Base-by-base conservation (phyloP, 2,329 filamentous ascomycete species). In the Monilinia aucupariae region DNA sequence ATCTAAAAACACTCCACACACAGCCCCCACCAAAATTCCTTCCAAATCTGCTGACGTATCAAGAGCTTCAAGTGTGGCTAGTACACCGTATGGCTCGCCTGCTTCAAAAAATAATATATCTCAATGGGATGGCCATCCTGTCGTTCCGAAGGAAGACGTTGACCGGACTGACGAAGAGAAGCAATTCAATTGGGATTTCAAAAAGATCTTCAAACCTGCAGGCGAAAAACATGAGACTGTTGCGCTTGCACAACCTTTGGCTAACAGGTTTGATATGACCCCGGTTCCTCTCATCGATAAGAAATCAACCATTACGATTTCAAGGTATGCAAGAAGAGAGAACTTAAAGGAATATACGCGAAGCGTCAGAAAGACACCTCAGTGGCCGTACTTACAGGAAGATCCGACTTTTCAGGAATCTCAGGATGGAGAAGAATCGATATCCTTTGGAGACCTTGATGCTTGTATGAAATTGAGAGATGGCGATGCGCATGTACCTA, bases 221-320 rank as follows among this genome's bases (percentile, higher is more conserved):
- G 66, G 71, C 41, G 65, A 72, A 5, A 63, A 65, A 13, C 75
- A 76, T 62, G 73, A 74, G 8, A 76, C 77, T n/a, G 79, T 81
- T 45, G 76, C 78, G n/a, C 76, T 81, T 61, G 78, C 77, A 15
- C 79, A 76, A 64, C 79, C 79, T 25, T 71, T 82, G 1, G 75
- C 78, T 4, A 66, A 70, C 20, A 71, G 73, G 22, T 81, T 78
- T 64, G 77, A 74, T 47, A 78, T 80, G 25, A 76, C 78, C 20
- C 75, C 79, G 9, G 77, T 81, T 39, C 76, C 80, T 47, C 78
- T 80, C 32, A 76, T 76, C 22, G 74, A 77, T 6, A 78, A 76
- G 69, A 75, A 78, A 66, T 75, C 78, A 15, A 74, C 74, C 25
- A 76, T 75, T 61, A 75, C 81, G 53, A 76, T 77, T 50, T 81